phyloP scores from a whole-genome alignment of 2,329 filamentous ascomycete genomes.

The Penicillium thymicola region DNA sequence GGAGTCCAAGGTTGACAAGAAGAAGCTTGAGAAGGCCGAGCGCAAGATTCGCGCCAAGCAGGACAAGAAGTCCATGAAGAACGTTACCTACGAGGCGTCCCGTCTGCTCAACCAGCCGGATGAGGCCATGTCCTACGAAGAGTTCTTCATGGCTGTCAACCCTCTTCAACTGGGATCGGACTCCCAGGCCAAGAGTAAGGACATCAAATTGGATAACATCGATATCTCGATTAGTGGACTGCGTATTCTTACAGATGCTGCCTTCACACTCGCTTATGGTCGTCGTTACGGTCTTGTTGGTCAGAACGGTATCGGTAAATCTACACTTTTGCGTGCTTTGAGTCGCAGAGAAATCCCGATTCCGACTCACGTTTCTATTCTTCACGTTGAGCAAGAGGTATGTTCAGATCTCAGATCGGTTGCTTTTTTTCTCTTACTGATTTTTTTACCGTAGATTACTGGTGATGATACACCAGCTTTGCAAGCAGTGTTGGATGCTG shows the following conservation, averaged over 20 bases:
- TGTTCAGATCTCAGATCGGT: conserved; percentile 26
- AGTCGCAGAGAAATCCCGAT: conserved; percentile 91
- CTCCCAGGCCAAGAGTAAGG: conserved; percentile 83
- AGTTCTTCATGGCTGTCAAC: conserved; percentile 99
- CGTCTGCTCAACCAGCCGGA: conserved; percentile 79
- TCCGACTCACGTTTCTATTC: conserved; percentile 95
- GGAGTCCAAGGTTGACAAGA: conserved; percentile 94
- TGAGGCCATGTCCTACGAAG: conserved; percentile 87
- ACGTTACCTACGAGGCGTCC: conserved; percentile 95
- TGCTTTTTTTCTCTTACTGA: conserved; percentile 4
- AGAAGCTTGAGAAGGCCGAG: conserved; percentile 99
- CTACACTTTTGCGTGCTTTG: conserved; percentile 86
- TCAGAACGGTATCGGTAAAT: conserved; percentile 98
- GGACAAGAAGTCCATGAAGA: conserved; percentile 98
- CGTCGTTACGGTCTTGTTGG: conserved; percentile 95
- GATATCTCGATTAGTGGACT: conserved; percentile 88
- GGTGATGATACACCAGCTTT: conserved; percentile 94
- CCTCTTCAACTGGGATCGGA: conserved; percentile 79
- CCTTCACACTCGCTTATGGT: conserved; percentile 83
- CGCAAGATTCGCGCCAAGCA: conserved; percentile 97
- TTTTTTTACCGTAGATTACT: conserved; percentile 60
- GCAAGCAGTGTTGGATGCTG: conserved; percentile 92
- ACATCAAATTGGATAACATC: conserved; percentile 95
- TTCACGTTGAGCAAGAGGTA: conserved; percentile 97
- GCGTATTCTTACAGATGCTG: conserved; percentile 87